These are phyloP conservation scores for Gossypium laxum DNA, from an alignment of 441 rosid species.

Conservation along the genomic window DNA sequence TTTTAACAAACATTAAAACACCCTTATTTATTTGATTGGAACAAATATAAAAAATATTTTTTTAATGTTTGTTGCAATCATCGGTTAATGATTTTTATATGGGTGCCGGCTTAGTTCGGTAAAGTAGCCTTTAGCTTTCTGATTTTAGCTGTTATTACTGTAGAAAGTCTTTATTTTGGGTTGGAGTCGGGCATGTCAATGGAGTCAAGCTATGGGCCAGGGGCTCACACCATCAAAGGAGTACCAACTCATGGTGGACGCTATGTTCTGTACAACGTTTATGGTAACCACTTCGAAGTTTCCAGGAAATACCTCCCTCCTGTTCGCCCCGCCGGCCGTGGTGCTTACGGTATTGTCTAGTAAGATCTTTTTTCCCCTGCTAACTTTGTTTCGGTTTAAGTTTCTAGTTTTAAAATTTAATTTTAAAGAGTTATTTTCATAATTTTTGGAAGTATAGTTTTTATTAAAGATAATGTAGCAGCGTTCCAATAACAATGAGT, in stretches of 20 bases:
- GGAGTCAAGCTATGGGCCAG: slow-evolving; percentile 43
- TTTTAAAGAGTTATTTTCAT: too few relatives aligned
- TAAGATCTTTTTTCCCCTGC: slow-evolving; percentile 17
- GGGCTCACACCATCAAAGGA: slow-evolving; percentile 38
- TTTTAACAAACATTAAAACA: too few relatives aligned
- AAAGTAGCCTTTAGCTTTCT: too few relatives aligned
- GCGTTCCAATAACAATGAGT: neutral
- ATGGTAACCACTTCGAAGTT: slow-evolving; percentile 45
- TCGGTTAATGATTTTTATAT: too few relatives aligned
- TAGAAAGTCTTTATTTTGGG: neutral
- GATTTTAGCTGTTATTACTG: neutral
- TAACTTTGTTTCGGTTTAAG: neutral
- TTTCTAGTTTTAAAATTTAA: neutral
- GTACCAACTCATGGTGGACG: slow-evolving; percentile 48
- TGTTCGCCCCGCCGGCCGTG: slow-evolving; percentile 64
- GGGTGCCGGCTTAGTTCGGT: too few relatives aligned
- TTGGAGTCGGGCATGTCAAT: slow-evolving; percentile 23
- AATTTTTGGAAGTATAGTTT: too few relatives aligned
- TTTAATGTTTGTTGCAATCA: too few relatives aligned
- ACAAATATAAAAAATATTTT: too few relatives aligned
- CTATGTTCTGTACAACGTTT: slow-evolving; percentile 60
- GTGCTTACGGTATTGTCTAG: slow-evolving; percentile 76
- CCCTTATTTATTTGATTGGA: too few relatives aligned
- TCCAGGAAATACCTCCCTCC: slow-evolving; percentile 63
- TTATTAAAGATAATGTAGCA: neutral